Evolutionary conservation across 2,329 filamentous ascomycete species (phyloP).

Genomic region (Penicillium sp.): DNA sequence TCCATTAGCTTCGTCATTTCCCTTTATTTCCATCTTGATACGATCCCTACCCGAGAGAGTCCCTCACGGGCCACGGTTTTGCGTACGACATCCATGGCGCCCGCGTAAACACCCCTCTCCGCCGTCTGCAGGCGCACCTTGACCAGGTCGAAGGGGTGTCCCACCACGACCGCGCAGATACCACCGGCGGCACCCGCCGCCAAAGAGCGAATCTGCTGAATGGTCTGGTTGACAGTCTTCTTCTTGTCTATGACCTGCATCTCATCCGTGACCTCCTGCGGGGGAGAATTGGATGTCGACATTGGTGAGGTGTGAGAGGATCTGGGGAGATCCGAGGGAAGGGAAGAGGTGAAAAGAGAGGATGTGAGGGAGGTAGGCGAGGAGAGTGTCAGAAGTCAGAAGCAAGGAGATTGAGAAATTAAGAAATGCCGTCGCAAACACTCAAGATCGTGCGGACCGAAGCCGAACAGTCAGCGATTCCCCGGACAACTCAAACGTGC

Average conservation of each 20-base stretch:
- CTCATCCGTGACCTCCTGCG: slow-evolving; percentile 30
- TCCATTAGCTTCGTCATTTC: not conserved
- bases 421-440: not conserved
- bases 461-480: slow-evolving; percentile 17
- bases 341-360: not conserved
- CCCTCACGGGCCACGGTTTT: slow-evolving; percentile 87
- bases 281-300: slow-evolving; percentile 29
- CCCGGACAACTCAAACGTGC: slow-evolving; percentile 16
- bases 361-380: not conserved
- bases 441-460: slow-evolving; percentile 18
- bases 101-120: slow-evolving; percentile 84
- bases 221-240: slow-evolving; percentile 42
- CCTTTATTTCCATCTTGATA: not conserved
- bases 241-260: slow-evolving; percentile 23
- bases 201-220: slow-evolving; percentile 71
- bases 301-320: slow-evolving; percentile 18
- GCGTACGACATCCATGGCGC: slow-evolving; percentile 84
- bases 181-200: slow-evolving; percentile 89
- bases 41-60: slow-evolving; percentile 50
- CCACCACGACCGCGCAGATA: slow-evolving; percentile 86
- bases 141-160: slow-evolving; percentile 95
- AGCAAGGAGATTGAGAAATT: slow-evolving; percentile 1
- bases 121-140: slow-evolving; percentile 97
- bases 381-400: slow-evolving; percentile 4
- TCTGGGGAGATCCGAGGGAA: slow-evolving; percentile 4